Base-by-base conservation (phyloP, 345 rosid genomes). In the Cardamine resedifolia region DNA sequence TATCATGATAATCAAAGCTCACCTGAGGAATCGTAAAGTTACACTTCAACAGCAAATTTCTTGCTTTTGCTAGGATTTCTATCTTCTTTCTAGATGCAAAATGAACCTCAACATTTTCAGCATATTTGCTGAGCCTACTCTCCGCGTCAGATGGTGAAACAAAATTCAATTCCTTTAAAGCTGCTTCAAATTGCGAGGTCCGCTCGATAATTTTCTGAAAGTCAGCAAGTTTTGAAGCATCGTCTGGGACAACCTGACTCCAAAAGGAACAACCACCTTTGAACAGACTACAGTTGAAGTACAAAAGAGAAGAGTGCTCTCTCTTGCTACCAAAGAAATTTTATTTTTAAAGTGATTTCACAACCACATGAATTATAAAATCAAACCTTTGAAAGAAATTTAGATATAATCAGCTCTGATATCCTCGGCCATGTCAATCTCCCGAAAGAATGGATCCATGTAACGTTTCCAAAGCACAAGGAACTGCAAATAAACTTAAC, bases 101-200 rank as follows among this genome's bases (percentile, higher is more conserved):
- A 85, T 95, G 96, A 84, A 91, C 93, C 84, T 95, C 98, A 62
- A 95, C 95, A 69, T 90, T 88, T 82, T 86, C 89, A 33, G 94
- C 87, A 78, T 84, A 95, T 59, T 64, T 85, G 83, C 96, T 91
- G 81, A 95, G 82, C 78, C 85, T 90, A 53, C 82, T 81, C 55
- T 91, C 96, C 45, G 72, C 74, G 76, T 90, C 91, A 68, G 87
- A 82, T 24, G 85, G 74, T 12, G 98, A 82, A 80, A 95, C 79
- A 81, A 95, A 92, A 58, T 48, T 78, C 81, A 87, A 52, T 64
- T 86, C 89, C 77, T 83, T 90, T 21, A 95, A 79, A 63, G 85
- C 77, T 51, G 68, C 58, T 78, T 95, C 99, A 81, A 95, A 95
- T 79, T 84, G 84, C 52, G 87, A 81, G 26, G 99, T 83, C 45